Evolutionary conservation across 2,329 filamentous ascomycete species (phyloP).

Genomic region (Bipolaris bicolor): DNA sequence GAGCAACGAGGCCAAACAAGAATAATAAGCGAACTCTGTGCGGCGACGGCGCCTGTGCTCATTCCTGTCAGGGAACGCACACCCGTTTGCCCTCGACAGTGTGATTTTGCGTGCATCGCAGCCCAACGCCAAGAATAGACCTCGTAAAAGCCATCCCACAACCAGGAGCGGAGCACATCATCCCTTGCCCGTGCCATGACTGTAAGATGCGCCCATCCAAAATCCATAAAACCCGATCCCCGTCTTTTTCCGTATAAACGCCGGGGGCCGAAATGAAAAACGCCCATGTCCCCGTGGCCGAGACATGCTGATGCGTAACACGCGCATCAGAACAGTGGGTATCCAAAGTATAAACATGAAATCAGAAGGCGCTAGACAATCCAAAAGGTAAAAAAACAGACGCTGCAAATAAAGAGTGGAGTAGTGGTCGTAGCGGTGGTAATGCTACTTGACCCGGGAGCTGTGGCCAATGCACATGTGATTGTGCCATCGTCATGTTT

Average conservation of each 20-base stretch:
- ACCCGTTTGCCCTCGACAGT: constrained; percentile 3
- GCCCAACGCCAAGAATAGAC: constrained; percentile 16
- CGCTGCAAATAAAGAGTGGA: constrained; percentile 18
- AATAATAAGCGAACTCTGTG: constrained; percentile 4
- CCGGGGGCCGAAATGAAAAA: constrained; percentile 24
- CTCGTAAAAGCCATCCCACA: background rate
- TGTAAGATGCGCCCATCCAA: constrained; percentile 1
- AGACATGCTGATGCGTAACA: constrained; percentile 12
- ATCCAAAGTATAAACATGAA: constrained; percentile 26
- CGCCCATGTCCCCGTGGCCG: constrained; percentile 12
- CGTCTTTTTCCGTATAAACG: constrained; percentile 27
- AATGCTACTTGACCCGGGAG: background rate
- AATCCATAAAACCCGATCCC: constrained; percentile 1
- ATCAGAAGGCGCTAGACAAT: constrained; percentile 6
- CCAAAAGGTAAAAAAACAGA: background rate
- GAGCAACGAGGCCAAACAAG: constrained; percentile 11
- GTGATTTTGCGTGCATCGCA: constrained; percentile 9
- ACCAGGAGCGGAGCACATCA: constrained; percentile 8
- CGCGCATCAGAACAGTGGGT: constrained; percentile 30
- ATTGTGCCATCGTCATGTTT: constrained; percentile 12
- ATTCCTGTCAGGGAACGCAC: background rate
- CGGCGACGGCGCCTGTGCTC: constrained; percentile 3
- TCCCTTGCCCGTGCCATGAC: constrained; percentile 9
- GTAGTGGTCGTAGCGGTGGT: constrained; percentile 5
- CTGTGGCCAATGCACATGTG: constrained; percentile 7